phyloP scores from a whole-genome alignment of 1,284 basidiomycete species.

The Leccinum colubrinum region DNA sequence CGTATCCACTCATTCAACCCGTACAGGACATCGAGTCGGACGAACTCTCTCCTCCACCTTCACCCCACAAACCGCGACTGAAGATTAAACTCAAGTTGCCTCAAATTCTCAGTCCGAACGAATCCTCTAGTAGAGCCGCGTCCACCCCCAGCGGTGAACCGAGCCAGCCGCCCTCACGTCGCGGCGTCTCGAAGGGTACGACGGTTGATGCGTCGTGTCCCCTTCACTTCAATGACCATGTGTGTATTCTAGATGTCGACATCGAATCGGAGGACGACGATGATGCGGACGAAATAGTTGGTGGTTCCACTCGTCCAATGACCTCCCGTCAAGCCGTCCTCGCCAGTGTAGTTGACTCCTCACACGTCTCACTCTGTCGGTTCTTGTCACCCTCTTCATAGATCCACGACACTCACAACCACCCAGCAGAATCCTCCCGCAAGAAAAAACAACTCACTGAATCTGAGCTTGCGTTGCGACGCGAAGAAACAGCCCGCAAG shows the following conservation, averaged over 20 bases:
- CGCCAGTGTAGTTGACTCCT: slow-evolving; percentile 61
- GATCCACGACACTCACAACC: slow-evolving; percentile 1
- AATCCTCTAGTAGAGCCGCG: slow-evolving; percentile 34
- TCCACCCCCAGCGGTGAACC: slow-evolving; percentile 39
- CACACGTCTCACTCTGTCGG: slow-evolving; percentile 51
- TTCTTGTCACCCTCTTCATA: not conserved
- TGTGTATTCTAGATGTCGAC: slow-evolving; percentile 37
- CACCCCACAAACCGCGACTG: slow-evolving; percentile 41
- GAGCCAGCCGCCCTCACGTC: slow-evolving; percentile 29
- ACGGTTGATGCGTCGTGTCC: not conserved
- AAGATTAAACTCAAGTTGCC: slow-evolving; percentile 67
- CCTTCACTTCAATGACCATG: not conserved
- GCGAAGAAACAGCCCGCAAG: slow-evolving; percentile 86
- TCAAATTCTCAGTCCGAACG: slow-evolving; percentile 38
- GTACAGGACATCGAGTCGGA: slow-evolving; percentile 35
- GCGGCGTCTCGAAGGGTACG: slow-evolving; percentile 32
- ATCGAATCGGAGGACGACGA: slow-evolving; percentile 60
- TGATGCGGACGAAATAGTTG: slow-evolving; percentile 36
- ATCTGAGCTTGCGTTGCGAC: slow-evolving; percentile 74
- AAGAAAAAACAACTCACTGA: slow-evolving; percentile 83
- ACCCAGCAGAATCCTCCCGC: slow-evolving; percentile 45
- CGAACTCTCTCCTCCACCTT: slow-evolving; percentile 35
- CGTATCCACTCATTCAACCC: not conserved
- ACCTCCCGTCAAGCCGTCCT: slow-evolving; percentile 74
- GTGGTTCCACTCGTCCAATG: slow-evolving; percentile 45